Evolutionary conservation across 495 filamentous ascomycete species (phyloP).

Genomic region (Penicillium argentinense): DNA sequence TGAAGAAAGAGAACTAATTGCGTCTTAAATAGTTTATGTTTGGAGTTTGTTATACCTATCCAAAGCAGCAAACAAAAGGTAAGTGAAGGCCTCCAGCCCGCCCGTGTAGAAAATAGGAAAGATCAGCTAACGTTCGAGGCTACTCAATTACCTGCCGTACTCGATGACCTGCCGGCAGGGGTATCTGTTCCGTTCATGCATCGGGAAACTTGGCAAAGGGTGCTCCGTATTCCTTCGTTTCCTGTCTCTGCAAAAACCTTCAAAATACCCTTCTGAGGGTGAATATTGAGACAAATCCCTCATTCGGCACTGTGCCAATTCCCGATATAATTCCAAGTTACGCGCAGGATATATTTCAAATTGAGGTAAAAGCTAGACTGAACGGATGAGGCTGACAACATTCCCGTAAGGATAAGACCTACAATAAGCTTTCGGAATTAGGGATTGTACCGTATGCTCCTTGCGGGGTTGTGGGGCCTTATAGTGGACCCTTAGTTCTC

Average conservation of each 20-base stretch:
- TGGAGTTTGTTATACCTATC: neutral
- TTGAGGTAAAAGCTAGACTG: neutral
- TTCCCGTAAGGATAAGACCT: neutral
- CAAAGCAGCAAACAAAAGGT: neutral
- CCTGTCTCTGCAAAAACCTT: neutral
- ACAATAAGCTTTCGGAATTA: neutral
- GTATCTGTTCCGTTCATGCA: neutral
- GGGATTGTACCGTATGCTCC: neutral
- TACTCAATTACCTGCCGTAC: neutral
- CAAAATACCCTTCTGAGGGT: neutral
- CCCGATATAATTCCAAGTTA: neutral
- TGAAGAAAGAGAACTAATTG: neutral
- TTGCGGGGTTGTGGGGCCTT: neutral
- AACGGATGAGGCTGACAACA: neutral
- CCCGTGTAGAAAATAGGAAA: neutral
- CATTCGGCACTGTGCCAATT: neutral
- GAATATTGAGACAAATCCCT: neutral
- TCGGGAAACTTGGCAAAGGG: neutral
- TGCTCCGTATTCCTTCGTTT: neutral
- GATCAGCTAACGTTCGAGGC: neutral
- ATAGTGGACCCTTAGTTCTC: conserved; percentile 1
- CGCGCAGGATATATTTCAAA: neutral
- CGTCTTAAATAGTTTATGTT: neutral
- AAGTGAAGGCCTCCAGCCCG: neutral
- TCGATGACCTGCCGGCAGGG: neutral